These are phyloP conservation scores for Petasospora fabianii DNA, from an alignment of 1,139 yeast genomes.

Conservation along the genomic window DNA sequence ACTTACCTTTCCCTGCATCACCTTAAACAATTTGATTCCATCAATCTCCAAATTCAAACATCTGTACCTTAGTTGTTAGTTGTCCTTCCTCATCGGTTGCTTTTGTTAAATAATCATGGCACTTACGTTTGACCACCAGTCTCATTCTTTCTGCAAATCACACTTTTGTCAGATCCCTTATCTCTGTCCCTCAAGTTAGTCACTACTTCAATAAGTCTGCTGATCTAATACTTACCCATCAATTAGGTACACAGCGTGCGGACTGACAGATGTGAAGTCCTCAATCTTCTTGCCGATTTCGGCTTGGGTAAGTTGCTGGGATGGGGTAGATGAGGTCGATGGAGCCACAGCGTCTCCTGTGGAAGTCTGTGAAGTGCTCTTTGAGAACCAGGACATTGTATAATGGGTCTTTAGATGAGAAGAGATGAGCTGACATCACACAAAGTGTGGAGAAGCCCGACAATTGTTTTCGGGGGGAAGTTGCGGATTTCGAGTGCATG, in stretches of 20 bases:
- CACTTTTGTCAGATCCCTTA: slow-evolving; percentile 17
- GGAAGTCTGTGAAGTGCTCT: background rate
- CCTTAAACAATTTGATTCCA: slow-evolving; percentile 23
- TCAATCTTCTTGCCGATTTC: slow-evolving; percentile 11
- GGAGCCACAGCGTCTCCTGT: background rate
- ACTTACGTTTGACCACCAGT: slow-evolving; percentile 28
- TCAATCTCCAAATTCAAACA: slow-evolving; percentile 24
- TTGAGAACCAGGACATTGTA: slow-evolving; percentile 3
- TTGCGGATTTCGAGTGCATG: background rate
- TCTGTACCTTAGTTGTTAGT: slow-evolving; percentile 9
- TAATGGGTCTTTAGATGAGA: background rate
- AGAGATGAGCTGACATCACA: background rate
- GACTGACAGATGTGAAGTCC: slow-evolving; percentile 17
- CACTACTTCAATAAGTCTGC: background rate
- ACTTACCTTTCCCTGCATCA: slow-evolving; percentile 27
- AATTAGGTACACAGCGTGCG: slow-evolving; percentile 21
- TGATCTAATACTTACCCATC: slow-evolving; percentile 22
- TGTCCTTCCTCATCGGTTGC: no score
- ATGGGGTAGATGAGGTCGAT: no score
- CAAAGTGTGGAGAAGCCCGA: no score
- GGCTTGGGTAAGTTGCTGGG: background rate
- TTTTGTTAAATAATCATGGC: background rate
- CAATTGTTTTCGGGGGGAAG: background rate
- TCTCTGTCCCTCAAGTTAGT: slow-evolving; percentile 4
- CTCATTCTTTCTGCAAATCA: slow-evolving; percentile 26